phyloP scores from a whole-genome alignment of 768 basidiomycete genomes.

The Podaxis pistillaris region DNA sequence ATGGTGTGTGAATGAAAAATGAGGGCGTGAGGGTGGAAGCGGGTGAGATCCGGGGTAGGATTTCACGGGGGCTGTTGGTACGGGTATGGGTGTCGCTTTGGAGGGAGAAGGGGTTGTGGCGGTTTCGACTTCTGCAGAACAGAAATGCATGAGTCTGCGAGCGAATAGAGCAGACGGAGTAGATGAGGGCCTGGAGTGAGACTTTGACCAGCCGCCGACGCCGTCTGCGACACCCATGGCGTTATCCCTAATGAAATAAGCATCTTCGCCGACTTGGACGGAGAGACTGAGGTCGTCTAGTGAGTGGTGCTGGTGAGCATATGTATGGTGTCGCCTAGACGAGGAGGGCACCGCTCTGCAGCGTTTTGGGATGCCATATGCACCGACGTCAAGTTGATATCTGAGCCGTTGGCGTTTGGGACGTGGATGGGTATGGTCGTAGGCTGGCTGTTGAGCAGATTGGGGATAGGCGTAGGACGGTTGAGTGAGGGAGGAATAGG shows the following conservation, averaged over 20 bases:
- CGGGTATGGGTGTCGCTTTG: constrained; percentile 7
- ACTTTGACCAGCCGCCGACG: constrained; percentile 84
- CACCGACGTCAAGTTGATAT: constrained; percentile 68
- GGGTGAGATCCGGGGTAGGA: constrained; percentile 11
- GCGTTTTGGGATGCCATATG: constrained; percentile 82
- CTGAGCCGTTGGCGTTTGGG: constrained; percentile 29
- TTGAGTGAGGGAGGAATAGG: constrained; percentile 27
- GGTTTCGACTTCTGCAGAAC: constrained; percentile 56
- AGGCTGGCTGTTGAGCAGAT: constrained; percentile 25
- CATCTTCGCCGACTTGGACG: constrained; percentile 89
- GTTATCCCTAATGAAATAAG: constrained; percentile 79
- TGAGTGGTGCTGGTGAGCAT: constrained; percentile 14
- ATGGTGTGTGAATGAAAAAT: constrained; percentile 26
- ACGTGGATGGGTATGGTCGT: constrained; percentile 23
- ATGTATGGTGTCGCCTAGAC: constrained; percentile 19
- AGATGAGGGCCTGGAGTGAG: constrained; percentile 22
- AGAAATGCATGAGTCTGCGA: constrained; percentile 82
- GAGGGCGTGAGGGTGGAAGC: constrained; percentile 18
- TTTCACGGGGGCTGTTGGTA: constrained; percentile 12
- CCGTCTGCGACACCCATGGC: constrained; percentile 96
- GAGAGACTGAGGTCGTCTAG: constrained; percentile 43
- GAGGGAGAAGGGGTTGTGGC: constrained; percentile 8
- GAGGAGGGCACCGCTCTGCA: constrained; percentile 19
- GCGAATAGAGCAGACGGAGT: constrained; percentile 60
- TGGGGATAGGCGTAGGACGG: constrained; percentile 28